Evolutionary conservation across 371 early-diverging fungal genomes (phyloP), one percentile per base, ranked within the genome.

Genomic region (Mortierella sp.): DNA sequence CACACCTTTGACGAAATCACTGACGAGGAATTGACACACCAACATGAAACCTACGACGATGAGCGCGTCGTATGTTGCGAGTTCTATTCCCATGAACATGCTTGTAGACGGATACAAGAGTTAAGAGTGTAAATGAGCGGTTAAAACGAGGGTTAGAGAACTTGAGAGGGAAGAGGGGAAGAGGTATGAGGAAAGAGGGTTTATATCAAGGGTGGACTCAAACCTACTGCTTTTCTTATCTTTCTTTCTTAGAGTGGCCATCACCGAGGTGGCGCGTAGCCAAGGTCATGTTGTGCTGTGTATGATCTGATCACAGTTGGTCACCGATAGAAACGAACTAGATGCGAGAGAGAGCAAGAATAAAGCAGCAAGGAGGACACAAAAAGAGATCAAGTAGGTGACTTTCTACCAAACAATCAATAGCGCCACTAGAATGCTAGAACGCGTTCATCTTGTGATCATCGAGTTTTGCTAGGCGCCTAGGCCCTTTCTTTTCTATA

Each of bases 11-110:
- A 46, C 16, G 12, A 29, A 24, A 38, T 2, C 24, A 3, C 10
- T 24, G 21, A 24, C 54, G 27, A 35, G 16, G 2, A 48, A 27
- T 18, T 18, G 3, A 55, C 4, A 12, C n/a, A 54, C 27, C 27
- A 81, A 65, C 18, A 81, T 81, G 11, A 71, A 18, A 4, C 77
- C 77, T 43, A 81, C 77, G 32, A 76, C 48, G 11, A 81, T 44
- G 41, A 81, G 74, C 8, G 74, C 74, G 35, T 76, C 73, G 14
- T 76, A 75, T 11, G 32, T 21, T n/a, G 58, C 74, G 27, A 74
- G 38, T 41, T 74, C 74, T 56, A 74, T 27, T 58, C 16, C 44
- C 56, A 43, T 35, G 44, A 46, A 58, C 74, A 44, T 74, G 0
- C 21, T 24, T 41, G 5, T 16, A 7, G 8, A 41, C 68, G 11